phyloP scores from a whole-genome alignment of 23 red algal species.

The Chondrus crispus region DNA sequence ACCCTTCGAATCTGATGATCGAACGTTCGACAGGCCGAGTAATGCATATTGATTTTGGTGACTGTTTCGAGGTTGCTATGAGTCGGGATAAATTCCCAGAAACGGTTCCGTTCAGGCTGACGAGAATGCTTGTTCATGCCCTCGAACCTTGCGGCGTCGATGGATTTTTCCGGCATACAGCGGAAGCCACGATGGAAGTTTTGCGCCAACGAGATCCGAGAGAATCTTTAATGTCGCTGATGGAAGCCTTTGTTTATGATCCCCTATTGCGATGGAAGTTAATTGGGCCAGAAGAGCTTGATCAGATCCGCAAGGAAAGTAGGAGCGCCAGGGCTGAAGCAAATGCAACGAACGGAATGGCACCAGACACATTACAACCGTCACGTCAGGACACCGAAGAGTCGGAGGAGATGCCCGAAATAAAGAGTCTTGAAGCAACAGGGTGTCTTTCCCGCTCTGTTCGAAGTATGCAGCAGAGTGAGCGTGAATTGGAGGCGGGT shows the following conservation, averaged over 20 bases:
- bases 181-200: slow-evolving; percentile 79
- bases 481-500: slow-evolving; percentile 10
- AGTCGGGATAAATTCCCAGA: slow-evolving; percentile 97
- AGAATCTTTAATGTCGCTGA: slow-evolving; percentile 88
- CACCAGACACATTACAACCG: background rate
- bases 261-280: slow-evolving; percentile 88
- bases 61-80: slow-evolving; percentile 98
- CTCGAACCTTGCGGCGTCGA: slow-evolving; percentile 92
- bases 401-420: background rate
- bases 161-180: slow-evolving; percentile 87
- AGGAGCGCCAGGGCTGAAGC: background rate
- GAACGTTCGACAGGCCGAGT: slow-evolving; percentile 86
- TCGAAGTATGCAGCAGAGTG: slow-evolving; percentile 17
- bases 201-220: slow-evolving; percentile 66
- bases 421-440: slow-evolving; percentile 12
- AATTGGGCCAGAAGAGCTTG: slow-evolving; percentile 55
- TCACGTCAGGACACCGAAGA: background rate
- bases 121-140: slow-evolving; percentile 93
- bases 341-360: background rate
- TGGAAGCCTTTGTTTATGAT: slow-evolving; percentile 99
- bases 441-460: background rate
- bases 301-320: background rate
- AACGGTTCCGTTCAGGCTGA: slow-evolving; percentile 92
- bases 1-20: slow-evolving; percentile 96
- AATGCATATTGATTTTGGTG: slow-evolving; percentile 98